Evolutionary conservation across 257 asterid species (phyloP).

Genomic region (Euphrasia confusa): DNA sequence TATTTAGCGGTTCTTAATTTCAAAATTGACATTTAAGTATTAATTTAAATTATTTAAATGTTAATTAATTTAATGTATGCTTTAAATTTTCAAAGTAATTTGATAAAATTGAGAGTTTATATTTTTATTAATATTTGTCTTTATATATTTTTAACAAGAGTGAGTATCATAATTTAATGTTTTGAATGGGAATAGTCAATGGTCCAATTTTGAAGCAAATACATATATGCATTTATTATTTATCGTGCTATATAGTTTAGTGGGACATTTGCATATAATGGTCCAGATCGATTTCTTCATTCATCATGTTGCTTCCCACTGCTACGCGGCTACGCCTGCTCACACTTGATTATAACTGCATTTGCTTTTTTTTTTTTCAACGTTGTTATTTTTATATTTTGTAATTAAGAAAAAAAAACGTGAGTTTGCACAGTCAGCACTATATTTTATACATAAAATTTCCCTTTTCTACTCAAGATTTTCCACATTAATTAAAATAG

Average conservation of each 20-base stretch:
- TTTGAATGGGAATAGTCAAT: slow-evolving; percentile 24
- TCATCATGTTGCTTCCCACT: slow-evolving; percentile 30
- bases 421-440: neutral
- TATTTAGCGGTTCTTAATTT: too few relatives aligned
- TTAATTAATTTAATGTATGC: too few relatives aligned
- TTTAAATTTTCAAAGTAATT: too few relatives aligned
- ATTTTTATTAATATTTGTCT: too few relatives aligned
- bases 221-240: neutral
- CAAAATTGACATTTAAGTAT: too few relatives aligned
- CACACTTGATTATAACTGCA: neutral
- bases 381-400: neutral
- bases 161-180: neutral
- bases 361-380: slow-evolving; percentile 1
- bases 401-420: neutral
- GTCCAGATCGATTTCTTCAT: neutral
- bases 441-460: neutral
- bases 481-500: too few relatives aligned
- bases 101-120: too few relatives aligned
- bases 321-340: neutral
- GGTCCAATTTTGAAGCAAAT: slow-evolving; percentile 21
- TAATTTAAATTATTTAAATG: too few relatives aligned
- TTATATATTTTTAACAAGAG: too few relatives aligned
- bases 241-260: slow-evolving; percentile 11
- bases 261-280: neutral
- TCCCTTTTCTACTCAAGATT: neutral